These are phyloP conservation scores for Candida michaelii DNA, from an alignment of 805 yeast species.

Conservation along the genomic window DNA sequence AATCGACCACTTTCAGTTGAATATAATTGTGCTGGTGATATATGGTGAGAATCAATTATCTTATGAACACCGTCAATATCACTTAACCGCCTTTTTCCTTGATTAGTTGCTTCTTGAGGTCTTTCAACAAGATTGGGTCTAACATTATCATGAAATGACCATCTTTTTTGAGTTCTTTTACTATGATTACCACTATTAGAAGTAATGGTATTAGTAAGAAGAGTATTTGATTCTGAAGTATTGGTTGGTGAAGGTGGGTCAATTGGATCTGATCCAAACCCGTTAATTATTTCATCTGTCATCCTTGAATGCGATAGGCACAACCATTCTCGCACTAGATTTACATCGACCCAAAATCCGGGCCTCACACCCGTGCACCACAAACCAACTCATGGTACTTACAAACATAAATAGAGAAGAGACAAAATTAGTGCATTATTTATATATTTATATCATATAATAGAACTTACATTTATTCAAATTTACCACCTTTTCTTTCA, in stretches of 20 bases:
- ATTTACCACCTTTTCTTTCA: conserved; percentile 96
- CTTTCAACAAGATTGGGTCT: conserved; percentile 39
- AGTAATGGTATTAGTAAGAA: background rate
- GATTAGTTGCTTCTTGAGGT: conserved; percentile 23
- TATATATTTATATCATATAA: conserved; percentile 5
- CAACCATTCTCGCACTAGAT: background rate
- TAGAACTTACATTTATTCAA: conserved; percentile 56
- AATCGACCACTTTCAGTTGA: conserved; percentile 89
- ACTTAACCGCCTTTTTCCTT: conserved; percentile 34
- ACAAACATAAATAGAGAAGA: no score
- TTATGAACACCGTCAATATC: conserved; percentile 66
- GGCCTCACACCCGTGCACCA: no score
- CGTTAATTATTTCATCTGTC: conserved; percentile 22
- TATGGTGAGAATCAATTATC: conserved; percentile 56
- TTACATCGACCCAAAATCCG: no score
- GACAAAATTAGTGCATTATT: conserved; percentile 8
- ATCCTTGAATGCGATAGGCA: background rate
- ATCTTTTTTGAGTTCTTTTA: conserved; percentile 38
- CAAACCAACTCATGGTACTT: no score
- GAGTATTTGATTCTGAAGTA: background rate
- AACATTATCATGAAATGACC: conserved; percentile 42
- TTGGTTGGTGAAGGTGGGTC: conserved; percentile 1
- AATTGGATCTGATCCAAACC: conserved; percentile 38
- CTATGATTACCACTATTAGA: background rate
- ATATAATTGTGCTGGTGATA: conserved; percentile 90